phyloP scores from a whole-genome alignment of 805 yeast genomes.

The Teunomyces cretensis region DNA sequence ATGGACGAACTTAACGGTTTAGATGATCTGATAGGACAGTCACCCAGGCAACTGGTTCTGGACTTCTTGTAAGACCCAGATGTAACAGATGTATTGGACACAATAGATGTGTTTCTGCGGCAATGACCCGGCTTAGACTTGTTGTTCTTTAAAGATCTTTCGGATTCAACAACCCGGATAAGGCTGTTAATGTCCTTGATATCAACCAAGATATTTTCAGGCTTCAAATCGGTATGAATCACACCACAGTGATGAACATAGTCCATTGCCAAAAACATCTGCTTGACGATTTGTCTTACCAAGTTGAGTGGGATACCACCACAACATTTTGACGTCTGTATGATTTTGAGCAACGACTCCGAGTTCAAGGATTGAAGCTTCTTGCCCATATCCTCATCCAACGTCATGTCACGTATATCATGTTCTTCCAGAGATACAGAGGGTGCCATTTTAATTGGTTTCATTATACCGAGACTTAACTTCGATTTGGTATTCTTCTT shows the following conservation, averaged over 20 bases:
- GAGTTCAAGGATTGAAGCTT: constrained; percentile 15
- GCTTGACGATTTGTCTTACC: constrained; percentile 58
- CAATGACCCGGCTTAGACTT: constrained; percentile 3
- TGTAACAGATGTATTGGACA: constrained; percentile 6
- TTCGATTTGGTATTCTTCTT: constrained; percentile 21
- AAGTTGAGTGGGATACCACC: constrained; percentile 56
- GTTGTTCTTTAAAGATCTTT: constrained; percentile 13
- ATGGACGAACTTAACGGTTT: constrained; percentile 40
- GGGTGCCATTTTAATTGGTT: neutral
- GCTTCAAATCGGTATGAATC: constrained; percentile 49
- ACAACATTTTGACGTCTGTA: constrained; percentile 37
- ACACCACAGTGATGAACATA: constrained; percentile 64
- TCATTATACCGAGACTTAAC: constrained; percentile 19
- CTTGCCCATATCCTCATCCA: constrained; percentile 4
- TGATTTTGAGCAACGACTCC: constrained; percentile 28
- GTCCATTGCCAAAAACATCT: constrained; percentile 54
- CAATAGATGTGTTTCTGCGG: constrained; percentile 11
- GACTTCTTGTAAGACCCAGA: constrained; percentile 12
- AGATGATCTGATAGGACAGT: constrained; percentile 41
- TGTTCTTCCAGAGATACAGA: neutral
- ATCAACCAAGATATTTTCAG: constrained; percentile 47
- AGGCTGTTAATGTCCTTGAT: constrained; percentile 55
- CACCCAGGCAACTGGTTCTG: constrained; percentile 10
- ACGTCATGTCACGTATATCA: neutral
- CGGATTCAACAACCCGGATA: constrained; percentile 41